These are phyloP conservation scores for Irineochytrium annulatum DNA, from an alignment of 192 early-diverging fungal species.

Conservation along the genomic window DNA sequence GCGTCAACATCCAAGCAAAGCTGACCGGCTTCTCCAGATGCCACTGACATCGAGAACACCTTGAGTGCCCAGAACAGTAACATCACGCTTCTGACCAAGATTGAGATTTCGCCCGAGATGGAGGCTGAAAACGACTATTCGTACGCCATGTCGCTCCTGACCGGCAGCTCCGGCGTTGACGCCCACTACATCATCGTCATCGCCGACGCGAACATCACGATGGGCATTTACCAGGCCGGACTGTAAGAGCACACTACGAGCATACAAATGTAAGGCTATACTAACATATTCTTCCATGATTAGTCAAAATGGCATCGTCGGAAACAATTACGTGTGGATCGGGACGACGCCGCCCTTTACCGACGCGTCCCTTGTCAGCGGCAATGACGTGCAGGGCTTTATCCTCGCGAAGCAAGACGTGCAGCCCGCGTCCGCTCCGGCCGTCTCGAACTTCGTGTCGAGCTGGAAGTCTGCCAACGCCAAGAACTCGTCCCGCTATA, in stretches of 20 bases:
- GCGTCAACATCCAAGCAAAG: no score
- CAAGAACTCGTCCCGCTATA: slow-evolving; percentile 4
- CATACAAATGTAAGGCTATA: not conserved
- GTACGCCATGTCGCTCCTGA: slow-evolving; percentile 14
- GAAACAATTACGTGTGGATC: slow-evolving; percentile 18
- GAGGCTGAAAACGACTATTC: slow-evolving; percentile 11
- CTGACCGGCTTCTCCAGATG: no score
- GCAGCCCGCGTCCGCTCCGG: not conserved
- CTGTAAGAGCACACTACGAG: not conserved
- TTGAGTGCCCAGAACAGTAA: not conserved
- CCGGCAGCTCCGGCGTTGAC: slow-evolving; percentile 3
- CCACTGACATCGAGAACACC: slow-evolving; percentile 12
- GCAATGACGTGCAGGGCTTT: slow-evolving; percentile 21
- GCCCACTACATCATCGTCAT: slow-evolving; percentile 15
- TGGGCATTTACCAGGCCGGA: slow-evolving; percentile 11
- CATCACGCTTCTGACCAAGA: slow-evolving; percentile 16
- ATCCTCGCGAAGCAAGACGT: slow-evolving; percentile 2
- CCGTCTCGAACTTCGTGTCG: not conserved
- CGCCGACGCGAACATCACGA: slow-evolving; percentile 13
- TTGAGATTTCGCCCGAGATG: slow-evolving; percentile 16
- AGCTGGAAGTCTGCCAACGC: slow-evolving; percentile 1
- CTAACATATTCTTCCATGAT: not conserved
- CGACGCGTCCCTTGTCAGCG: not conserved
- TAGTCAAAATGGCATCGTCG: slow-evolving; percentile 12
- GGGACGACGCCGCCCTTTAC: slow-evolving; percentile 14